Evolutionary conservation across 2,329 filamentous ascomycete species (phyloP).

Genomic region (Zelopaecilomyces penicillatus): DNA sequence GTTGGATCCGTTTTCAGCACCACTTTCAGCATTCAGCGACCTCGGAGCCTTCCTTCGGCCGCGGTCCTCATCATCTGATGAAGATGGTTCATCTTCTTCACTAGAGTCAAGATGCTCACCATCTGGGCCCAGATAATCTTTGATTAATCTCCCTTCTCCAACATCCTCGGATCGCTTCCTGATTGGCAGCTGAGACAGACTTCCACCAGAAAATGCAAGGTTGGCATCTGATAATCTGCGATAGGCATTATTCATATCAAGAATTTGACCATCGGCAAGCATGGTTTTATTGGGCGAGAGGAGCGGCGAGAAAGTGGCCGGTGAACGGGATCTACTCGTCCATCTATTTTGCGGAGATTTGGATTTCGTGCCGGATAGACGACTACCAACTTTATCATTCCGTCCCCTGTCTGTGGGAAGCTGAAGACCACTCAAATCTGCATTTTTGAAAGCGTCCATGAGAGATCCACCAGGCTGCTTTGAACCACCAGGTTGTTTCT

Average conservation of each 20-base stretch:
- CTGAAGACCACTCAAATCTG: constrained; percentile 41
- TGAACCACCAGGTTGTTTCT: constrained; percentile 13
- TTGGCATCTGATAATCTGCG: constrained; percentile 64
- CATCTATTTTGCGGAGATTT: constrained; percentile 45
- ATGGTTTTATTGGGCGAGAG: constrained; percentile 32
- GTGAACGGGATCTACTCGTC: constrained; percentile 30
- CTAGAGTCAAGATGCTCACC: constrained; percentile 61
- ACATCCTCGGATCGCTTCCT: constrained; percentile 40
- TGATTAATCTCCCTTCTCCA: constrained; percentile 51
- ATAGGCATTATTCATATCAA: constrained; percentile 64
- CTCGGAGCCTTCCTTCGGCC: constrained; percentile 50
- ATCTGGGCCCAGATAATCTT: constrained; percentile 58
- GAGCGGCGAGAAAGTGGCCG: constrained; percentile 18
- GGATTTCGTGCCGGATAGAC: constrained; percentile 30
- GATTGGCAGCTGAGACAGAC: constrained; percentile 51
- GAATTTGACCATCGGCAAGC: constrained; percentile 50
- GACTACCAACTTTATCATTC: constrained; percentile 30
- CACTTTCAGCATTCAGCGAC: constrained; percentile 33
- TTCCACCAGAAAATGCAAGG: constrained; percentile 54
- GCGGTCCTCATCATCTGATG: constrained; percentile 61
- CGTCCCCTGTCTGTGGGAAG: constrained; percentile 39
- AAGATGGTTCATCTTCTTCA: constrained; percentile 57
- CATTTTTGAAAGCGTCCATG: constrained; percentile 45
- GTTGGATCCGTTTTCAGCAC: constrained; percentile 23
- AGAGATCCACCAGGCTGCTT: constrained; percentile 31